A percentile compares a stretch with the other conserved stretches of the same genome.
These are phyloP conservation scores for Dillenia suffruticosa DNA, from an alignment of 164 flowering plant species.

Conservation along the genomic window DNA sequence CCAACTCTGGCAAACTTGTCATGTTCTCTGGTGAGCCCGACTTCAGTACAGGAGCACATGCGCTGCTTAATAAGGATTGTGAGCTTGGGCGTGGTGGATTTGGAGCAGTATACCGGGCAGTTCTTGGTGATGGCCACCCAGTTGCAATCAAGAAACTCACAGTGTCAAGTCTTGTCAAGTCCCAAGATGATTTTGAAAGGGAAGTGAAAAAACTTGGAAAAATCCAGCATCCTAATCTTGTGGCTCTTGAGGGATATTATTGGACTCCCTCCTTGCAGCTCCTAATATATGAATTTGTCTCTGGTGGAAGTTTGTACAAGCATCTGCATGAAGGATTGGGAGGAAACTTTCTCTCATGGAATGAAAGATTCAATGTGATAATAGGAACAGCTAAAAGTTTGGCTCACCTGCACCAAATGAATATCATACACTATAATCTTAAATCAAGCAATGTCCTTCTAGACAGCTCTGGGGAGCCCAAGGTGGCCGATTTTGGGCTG, in stretches of 20 bases:
- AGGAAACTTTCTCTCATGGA: conserved; percentile 61
- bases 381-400: conserved; percentile 80
- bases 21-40: conserved; percentile 90
- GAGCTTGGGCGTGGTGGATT: conserved; percentile 97
- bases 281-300: conserved; percentile 69
- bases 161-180: conserved; percentile 74
- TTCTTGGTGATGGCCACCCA: conserved; percentile 67
- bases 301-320: conserved; percentile 71
- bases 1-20: conserved; percentile 87
- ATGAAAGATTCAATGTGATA: conserved; percentile 67
- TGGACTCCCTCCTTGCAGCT: conserved; percentile 94
- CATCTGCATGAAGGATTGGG: conserved; percentile 67
- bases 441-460: conserved; percentile 80
- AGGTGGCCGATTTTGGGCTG: conserved; percentile 84
- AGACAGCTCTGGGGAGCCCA: conserved; percentile 60
- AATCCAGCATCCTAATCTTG: conserved; percentile 67
- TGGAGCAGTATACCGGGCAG: conserved; percentile 79
- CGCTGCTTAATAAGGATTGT: conserved; percentile 81
- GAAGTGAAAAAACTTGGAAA: conserved; percentile 82
- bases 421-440: conserved; percentile 77
- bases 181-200: conserved; percentile 84
- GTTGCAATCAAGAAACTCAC: conserved; percentile 92
- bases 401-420: conserved; percentile 66
- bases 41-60: conserved; percentile 73
- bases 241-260: conserved; percentile 83